A percentile compares a stretch with the other conserved stretches of the same genome.
Conservation (phyloP, 345 rosid genomes). For the Sisymbrium altissimum region DNA sequence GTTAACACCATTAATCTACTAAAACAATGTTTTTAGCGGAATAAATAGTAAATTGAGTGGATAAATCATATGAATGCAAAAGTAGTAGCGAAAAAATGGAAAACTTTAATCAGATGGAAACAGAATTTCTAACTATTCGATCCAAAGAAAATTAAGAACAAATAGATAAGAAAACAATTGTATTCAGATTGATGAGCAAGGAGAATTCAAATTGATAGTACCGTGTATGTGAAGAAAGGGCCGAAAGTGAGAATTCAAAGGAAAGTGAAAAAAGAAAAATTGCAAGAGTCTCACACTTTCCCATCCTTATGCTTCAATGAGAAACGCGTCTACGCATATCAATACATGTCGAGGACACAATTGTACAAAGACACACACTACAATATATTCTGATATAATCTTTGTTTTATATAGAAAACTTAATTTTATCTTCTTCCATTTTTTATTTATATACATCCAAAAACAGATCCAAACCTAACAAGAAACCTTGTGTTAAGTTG, state of each 20-base stretch:
- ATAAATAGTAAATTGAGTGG: neutral
- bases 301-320: neutral
- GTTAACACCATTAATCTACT: too few species aligned
- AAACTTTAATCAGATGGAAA: neutral
- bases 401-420: neutral
- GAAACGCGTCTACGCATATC: constrained; percentile 19
- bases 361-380: constrained; percentile 20
- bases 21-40: too few species aligned
- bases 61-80: neutral
- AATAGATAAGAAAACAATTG: neutral
- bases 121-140: neutral
- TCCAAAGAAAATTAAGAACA: neutral
- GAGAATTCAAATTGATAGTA: neutral
- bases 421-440: neutral
- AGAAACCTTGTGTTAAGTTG: constrained; percentile 2
- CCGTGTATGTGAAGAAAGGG: constrained; percentile 8
- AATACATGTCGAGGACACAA: constrained; percentile 21
- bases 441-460: neutral
- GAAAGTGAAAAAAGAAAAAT: neutral
- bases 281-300: neutral
- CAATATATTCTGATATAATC: neutral
- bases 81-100: neutral
- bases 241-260: neutral
- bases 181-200: too few species aligned
- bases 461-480: neutral